phyloP scores from a whole-genome alignment of 2,329 filamentous ascomycete genomes.

The Cercospora canescens region DNA sequence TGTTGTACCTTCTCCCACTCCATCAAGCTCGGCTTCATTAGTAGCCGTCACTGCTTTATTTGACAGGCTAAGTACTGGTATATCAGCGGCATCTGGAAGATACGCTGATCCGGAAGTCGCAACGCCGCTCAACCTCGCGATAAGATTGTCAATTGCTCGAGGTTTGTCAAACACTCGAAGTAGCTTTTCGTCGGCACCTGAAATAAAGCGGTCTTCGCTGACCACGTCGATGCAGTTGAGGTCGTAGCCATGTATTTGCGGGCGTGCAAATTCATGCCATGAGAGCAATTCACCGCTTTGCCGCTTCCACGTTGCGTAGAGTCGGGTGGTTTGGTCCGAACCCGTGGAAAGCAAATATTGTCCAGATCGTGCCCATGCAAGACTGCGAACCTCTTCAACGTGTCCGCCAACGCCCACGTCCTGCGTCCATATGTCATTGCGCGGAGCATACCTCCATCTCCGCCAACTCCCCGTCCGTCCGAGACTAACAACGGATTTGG shows the following conservation, averaged over 20 bases:
- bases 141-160: constrained; percentile 72
- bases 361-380: constrained; percentile 81
- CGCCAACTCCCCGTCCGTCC: constrained; percentile 94
- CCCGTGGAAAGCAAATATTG: constrained; percentile 86
- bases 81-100: constrained; percentile 85
- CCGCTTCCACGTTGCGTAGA: constrained; percentile 77
- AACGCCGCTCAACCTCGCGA: constrained; percentile 28
- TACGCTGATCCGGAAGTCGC: constrained; percentile 21
- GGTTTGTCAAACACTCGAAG: constrained; percentile 92
- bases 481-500: constrained; percentile 73
- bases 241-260: constrained; percentile 97
- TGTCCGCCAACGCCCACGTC: constrained; percentile 80
- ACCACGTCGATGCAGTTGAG: constrained; percentile 88
- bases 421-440: constrained; percentile 71
- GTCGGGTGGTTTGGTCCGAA: constrained; percentile 86
- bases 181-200: constrained; percentile 96
- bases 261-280: constrained; percentile 95
- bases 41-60: constrained; percentile 79
- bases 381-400: constrained; percentile 74
- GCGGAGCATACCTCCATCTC: constrained; percentile 68
- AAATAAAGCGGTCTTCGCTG: constrained; percentile 75
- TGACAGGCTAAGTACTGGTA: constrained; percentile 90
- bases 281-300: constrained; percentile 46
- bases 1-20: constrained; percentile 38
- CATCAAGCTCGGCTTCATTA: constrained; percentile 34